These are phyloP conservation scores for Myrica gale DNA, from an alignment of 306 rosid genomes.

Conservation along the genomic window DNA sequence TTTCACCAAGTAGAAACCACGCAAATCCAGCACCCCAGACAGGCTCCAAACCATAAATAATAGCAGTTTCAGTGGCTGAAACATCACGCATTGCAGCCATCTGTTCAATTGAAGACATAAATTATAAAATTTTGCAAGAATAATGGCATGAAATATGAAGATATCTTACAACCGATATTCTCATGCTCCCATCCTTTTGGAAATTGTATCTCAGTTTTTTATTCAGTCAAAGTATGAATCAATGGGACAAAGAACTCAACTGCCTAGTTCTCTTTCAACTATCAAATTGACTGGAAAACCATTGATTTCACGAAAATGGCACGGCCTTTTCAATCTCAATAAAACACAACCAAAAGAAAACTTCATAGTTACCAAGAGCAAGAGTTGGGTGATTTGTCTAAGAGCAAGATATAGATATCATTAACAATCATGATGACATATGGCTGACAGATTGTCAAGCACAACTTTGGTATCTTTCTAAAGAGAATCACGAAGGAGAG, in stretches of 20 bases:
- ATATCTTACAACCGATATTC: neutral
- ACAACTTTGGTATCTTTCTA: neutral
- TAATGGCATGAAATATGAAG: neutral
- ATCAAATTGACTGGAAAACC: neutral
- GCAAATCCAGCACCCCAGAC: conserved; percentile 82
- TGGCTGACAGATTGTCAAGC: neutral
- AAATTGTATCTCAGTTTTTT: neutral
- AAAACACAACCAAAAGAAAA: neutral
- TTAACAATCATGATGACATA: neutral
- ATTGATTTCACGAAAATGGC: neutral
- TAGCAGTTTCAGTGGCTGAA: conserved; percentile 75
- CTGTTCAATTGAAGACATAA: conserved; percentile 35
- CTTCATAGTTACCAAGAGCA: neutral
- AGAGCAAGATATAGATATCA: neutral
- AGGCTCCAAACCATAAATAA: conserved; percentile 76
- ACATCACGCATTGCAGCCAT: conserved; percentile 75
- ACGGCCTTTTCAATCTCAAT: neutral
- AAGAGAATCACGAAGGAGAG: neutral
- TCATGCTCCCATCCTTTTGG: neutral
- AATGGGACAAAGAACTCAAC: neutral
- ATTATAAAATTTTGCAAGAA: neutral
- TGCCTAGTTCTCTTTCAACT: neutral
- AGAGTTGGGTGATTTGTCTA: neutral
- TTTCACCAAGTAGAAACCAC: conserved; percentile 82
- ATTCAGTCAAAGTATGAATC: neutral